Conservation (phyloP, 2,329 filamentous ascomycete species). For the Leptographium lundbergii region DNA sequence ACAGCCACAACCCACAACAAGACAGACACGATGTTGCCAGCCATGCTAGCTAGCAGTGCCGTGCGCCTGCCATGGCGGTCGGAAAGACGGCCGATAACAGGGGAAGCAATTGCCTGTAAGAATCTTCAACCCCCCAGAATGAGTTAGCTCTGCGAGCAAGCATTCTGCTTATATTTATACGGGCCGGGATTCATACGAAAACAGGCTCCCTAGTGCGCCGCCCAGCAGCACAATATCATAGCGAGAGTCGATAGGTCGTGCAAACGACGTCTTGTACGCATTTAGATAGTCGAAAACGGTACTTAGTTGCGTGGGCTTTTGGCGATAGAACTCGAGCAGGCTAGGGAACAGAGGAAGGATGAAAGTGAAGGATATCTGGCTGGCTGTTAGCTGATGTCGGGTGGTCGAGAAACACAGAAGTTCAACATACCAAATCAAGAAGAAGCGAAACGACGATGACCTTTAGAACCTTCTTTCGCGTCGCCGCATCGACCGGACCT, state of each 20-base stretch:
- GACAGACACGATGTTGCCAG: constrained; percentile 84
- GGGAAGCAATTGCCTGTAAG: constrained; percentile 83
- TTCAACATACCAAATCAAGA: constrained; percentile 62
- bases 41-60: constrained; percentile 83
- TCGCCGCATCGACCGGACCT: constrained; percentile 32
- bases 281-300: constrained; percentile 74
- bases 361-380: constrained; percentile 92
- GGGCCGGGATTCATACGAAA: constrained; percentile 39
- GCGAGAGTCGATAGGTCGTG: constrained; percentile 82
- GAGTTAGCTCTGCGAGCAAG: not conserved
- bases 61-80: constrained; percentile 79
- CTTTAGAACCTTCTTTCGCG: constrained; percentile 68
- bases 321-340: constrained; percentile 87
- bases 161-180: too few relatives aligned
- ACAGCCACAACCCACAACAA: constrained; percentile 87
- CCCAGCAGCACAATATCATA: constrained; percentile 96
- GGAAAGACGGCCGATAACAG: constrained; percentile 77
- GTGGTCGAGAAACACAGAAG: not conserved
- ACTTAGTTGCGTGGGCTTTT: constrained; percentile 57
- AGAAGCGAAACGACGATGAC: constrained; percentile 84
- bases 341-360: constrained; percentile 94
- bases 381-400: not conserved
- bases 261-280: constrained; percentile 87
- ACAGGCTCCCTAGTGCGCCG: constrained; percentile 84
- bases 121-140: constrained; percentile 38